Conservation (phyloP, 805 yeast genomes). For the Candida taoyuanica region DNA sequence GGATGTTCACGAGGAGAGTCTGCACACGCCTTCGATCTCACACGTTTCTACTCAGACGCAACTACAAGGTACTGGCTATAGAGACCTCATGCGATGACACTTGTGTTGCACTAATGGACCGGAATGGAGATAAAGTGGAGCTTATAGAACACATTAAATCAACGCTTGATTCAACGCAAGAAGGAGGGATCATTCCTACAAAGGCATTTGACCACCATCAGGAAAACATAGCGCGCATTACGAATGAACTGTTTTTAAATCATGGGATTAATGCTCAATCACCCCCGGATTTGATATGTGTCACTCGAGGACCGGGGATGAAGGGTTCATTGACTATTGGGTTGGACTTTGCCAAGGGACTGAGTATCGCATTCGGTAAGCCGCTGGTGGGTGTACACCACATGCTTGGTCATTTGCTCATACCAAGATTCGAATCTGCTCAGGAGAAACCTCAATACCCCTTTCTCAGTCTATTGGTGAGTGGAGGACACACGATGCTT, state of each 20-base stretch:
- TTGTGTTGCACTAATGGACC: constrained; percentile 73
- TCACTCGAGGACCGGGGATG: constrained; percentile 97
- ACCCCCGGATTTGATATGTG: constrained; percentile 73
- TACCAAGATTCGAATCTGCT: constrained; percentile 48
- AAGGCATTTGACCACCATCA: constrained; percentile 82
- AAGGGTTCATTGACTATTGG: constrained; percentile 82
- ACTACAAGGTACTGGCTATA: constrained; percentile 71
- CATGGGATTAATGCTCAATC: constrained; percentile 13
- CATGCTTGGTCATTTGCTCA: constrained; percentile 87
- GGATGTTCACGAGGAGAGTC: not conserved
- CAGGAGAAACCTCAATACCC: constrained; percentile 52
- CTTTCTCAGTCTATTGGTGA: constrained; percentile 69
- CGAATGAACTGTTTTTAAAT: constrained; percentile 37
- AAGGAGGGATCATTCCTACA: constrained; percentile 88
- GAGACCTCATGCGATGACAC: constrained; percentile 96
- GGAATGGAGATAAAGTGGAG: constrained; percentile 34
- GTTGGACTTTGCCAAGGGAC: constrained; percentile 78
- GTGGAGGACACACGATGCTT: constrained; percentile 94
- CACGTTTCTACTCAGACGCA: constrained; percentile 18
- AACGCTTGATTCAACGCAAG: constrained; percentile 59
- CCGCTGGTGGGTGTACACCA: constrained; percentile 93
- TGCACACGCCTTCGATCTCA: not conserved
- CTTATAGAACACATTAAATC: constrained; percentile 51
- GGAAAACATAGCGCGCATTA: constrained; percentile 45
- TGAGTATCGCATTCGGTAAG: constrained; percentile 67